Base-by-base conservation (phyloP, 495 filamentous ascomycete genomes). In the Hypoxylon perforatum region DNA sequence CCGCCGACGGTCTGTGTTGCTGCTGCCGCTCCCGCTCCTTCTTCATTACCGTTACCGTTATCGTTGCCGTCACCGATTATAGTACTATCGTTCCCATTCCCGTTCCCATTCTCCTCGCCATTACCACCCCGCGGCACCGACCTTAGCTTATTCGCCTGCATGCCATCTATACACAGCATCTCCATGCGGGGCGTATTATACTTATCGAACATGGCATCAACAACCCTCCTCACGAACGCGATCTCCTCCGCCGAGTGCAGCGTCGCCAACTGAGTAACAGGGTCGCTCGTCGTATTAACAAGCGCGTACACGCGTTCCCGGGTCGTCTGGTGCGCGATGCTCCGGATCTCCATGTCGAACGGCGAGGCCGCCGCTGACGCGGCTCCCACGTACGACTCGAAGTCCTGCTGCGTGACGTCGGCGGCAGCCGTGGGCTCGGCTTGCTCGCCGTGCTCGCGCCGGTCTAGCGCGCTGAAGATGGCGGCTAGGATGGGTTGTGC, bases 181-280 rank as follows among this genome's bases (percentile, higher is more conserved):
- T 98, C 94, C 59, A 86, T 85, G 1, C 86, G 78, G 19, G 77
- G 78, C 0, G 88, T 92, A 68, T 98, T 97, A 73, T 93, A 85
- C 3, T 83, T 88, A 46, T 93, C 91, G 72, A 97, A 98, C 88
- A 99, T 97, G 63, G 85, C 88, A 75, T 98, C 94, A 0, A 99
- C 87, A 14, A 98, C 73, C 1, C 95, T 81, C 78, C 96, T 93
- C 57, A 98, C 83, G 75, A 90, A 99, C 10, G 91, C 85, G 35
- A 98, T 92, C 78, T 98, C 94, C 59, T 98, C 96, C 17, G 91
- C 78, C 0, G 87, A 81, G 73, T 89, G 88, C 0, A 84, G 86
- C 0, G 95, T 98, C n/a, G 92, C 92, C 21, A 97, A 81, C 73
- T 97, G 94, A 1, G 91, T 95, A 10, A 92, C 71, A 0, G 88